Conservation (phyloP, 768 basidiomycete species). For the Leucosporidium scottii region DNA sequence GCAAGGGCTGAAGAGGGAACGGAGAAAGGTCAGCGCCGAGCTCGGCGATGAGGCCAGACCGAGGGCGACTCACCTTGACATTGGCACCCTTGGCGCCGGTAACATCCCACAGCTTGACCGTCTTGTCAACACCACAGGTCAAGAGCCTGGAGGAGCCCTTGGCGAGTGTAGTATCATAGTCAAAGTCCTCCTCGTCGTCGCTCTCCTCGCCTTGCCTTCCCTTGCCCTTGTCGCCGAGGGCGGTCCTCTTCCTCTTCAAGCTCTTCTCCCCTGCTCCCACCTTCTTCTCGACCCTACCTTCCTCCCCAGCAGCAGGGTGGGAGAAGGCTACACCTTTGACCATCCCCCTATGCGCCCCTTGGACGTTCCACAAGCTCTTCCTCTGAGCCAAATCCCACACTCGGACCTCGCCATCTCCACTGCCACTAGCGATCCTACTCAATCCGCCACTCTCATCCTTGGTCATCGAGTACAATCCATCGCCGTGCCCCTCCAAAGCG, state of each 20-base stretch:
- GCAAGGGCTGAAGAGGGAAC: constrained; percentile 51
- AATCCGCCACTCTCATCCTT: constrained; percentile 64
- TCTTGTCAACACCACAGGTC: constrained; percentile 75
- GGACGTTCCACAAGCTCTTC: constrained; percentile 52
- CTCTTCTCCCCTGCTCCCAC: constrained; percentile 17
- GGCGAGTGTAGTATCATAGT: constrained; percentile 42
- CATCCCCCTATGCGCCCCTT: constrained; percentile 74
- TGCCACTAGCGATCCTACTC: constrained; percentile 75
- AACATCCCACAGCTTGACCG: constrained; percentile 71
- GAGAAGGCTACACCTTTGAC: constrained; percentile 74
- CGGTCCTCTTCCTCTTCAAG: constrained; percentile 26
- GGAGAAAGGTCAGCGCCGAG: not conserved
- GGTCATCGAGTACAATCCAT: constrained; percentile 81
- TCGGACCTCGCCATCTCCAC: constrained; percentile 91
- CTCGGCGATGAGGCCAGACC: constrained; percentile 8
- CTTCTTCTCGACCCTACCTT: constrained; percentile 42
- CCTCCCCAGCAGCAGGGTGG: constrained; percentile 41
- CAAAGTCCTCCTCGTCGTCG: constrained; percentile 29
- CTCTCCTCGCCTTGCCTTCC: constrained; percentile 36
- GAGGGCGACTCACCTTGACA: constrained; percentile 33
- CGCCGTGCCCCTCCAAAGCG: constrained; percentile 81
- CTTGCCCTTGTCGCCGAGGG: constrained; percentile 31
- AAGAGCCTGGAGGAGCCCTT: constrained; percentile 49
- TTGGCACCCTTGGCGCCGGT: constrained; percentile 37
- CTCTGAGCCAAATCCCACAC: constrained; percentile 68